A percentile compares a stretch with the other conserved stretches of the same genome.
phyloP scores from a whole-genome alignment of 257 asterid species.

The Nicotiana noctiflora region DNA sequence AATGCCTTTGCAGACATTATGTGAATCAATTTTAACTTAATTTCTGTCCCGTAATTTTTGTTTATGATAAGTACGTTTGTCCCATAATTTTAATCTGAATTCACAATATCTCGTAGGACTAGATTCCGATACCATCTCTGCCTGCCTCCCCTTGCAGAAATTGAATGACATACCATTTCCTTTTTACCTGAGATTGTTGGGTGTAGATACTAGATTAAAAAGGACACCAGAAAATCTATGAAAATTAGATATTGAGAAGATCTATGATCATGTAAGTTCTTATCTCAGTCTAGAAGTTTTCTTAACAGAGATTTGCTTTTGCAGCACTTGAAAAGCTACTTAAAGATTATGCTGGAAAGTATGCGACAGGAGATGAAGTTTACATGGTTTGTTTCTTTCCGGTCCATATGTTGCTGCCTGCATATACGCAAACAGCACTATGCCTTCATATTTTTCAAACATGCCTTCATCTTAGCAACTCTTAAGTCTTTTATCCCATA shows the following conservation, averaged over 20 bases:
- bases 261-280: too few species aligned
- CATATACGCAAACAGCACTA: too few species aligned
- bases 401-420: background rate
- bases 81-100: background rate
- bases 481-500: background rate
- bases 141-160: background rate
- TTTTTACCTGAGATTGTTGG: background rate
- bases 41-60: background rate
- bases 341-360: constrained; percentile 56
- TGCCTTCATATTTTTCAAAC: too few species aligned
- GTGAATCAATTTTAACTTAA: background rate
- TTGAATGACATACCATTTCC: background rate
- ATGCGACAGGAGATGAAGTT: constrained; percentile 67
- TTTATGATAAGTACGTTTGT: background rate
- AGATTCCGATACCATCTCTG: background rate
- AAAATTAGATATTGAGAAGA: too few species aligned
- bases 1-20: background rate
- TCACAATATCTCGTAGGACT: background rate
- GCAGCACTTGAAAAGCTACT: constrained; percentile 73
- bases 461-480: background rate
- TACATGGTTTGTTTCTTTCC: constrained; percentile 45
- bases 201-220: background rate
- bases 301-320: constrained; percentile 19
- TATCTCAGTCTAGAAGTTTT: background rate
- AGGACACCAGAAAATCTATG: too few species aligned